These are phyloP conservation scores for Potentilla sterilis DNA, from an alignment of 306 rosid genomes.

Conservation along the genomic window DNA sequence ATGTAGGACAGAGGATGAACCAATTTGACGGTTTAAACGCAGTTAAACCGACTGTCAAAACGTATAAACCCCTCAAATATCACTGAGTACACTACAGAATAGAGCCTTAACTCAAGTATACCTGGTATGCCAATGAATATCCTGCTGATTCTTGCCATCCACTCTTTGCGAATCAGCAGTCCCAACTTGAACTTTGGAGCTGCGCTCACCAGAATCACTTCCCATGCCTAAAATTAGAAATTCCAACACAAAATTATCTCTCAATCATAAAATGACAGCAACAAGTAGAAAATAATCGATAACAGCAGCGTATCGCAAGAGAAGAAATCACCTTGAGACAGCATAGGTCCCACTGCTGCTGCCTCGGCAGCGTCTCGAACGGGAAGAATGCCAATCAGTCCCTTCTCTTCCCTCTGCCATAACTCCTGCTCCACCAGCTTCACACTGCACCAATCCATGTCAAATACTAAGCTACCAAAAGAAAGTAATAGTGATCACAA, in stretches of 20 bases:
- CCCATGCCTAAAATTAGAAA: slow-evolving; percentile 40
- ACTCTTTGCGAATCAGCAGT: slow-evolving; percentile 61
- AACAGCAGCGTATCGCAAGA: too few species aligned
- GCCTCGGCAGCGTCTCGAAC: slow-evolving; percentile 84
- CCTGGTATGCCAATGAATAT: slow-evolving; percentile 96
- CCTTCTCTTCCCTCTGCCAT: slow-evolving; percentile 99
- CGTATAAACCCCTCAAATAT: not conserved
- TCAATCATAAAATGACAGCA: not conserved
- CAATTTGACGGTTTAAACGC: not conserved
- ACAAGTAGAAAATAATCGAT: too few species aligned
- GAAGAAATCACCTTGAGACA: slow-evolving; percentile 61
- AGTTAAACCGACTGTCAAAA: not conserved
- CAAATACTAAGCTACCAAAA: too few species aligned
- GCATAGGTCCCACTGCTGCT: slow-evolving; percentile 41
- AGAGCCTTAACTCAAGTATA: slow-evolving; percentile 22
- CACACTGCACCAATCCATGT: slow-evolving; percentile 60
- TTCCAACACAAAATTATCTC: not conserved
- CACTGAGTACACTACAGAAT: not conserved
- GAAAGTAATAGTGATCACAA: too few species aligned
- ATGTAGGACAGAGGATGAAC: not conserved
- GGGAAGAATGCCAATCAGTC: slow-evolving; percentile 88
- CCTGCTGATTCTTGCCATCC: slow-evolving; percentile 70
- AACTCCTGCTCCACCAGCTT: slow-evolving; percentile 98
- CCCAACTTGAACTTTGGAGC: slow-evolving; percentile 63
- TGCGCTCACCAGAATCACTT: slow-evolving; percentile 60